Conservation (phyloP, 2,329 filamentous ascomycete genomes). For the Cladophialophora exuberans region DNA sequence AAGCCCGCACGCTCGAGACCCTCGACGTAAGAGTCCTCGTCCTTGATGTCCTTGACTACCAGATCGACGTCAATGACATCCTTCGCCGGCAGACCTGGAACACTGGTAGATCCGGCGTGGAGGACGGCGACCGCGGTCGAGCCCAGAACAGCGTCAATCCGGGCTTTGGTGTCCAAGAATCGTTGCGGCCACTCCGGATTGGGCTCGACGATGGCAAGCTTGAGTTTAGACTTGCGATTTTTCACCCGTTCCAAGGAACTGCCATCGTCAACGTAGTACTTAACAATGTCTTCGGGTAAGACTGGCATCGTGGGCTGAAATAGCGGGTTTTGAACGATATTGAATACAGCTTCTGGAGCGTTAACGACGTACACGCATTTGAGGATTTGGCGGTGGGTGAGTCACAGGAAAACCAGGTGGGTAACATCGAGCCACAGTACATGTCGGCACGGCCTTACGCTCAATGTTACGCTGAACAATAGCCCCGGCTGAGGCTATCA, state of each 20-base stretch:
- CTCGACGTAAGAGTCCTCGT: conserved; percentile 1
- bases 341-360: too few species aligned
- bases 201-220: conserved; percentile 4
- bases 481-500: too few species aligned
- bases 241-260: conserved; percentile 2
- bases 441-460: too few species aligned
- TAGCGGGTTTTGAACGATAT: not conserved
- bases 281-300: conserved; percentile 1
- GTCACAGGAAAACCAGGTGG: too few species aligned
- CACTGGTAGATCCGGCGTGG: conserved; percentile 3
- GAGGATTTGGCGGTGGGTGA: too few species aligned
- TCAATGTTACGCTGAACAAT: too few species aligned
- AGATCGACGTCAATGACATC: conserved; percentile 4
- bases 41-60: conserved; percentile 3
- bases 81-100: conserved; percentile 3
- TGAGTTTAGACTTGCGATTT: not conserved
- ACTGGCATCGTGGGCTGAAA: conserved; percentile 1
- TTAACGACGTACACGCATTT: too few species aligned
- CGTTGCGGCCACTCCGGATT: conserved; percentile 7
- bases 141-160: conserved; percentile 1
- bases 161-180: conserved; percentile 3
- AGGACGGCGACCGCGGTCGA: not conserved
- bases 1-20: conserved; percentile 1
- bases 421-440: too few species aligned
- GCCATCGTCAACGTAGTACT: not conserved